phyloP scores from a whole-genome alignment of 768 basidiomycete species.

The Termitomyces eurrhizus region DNA sequence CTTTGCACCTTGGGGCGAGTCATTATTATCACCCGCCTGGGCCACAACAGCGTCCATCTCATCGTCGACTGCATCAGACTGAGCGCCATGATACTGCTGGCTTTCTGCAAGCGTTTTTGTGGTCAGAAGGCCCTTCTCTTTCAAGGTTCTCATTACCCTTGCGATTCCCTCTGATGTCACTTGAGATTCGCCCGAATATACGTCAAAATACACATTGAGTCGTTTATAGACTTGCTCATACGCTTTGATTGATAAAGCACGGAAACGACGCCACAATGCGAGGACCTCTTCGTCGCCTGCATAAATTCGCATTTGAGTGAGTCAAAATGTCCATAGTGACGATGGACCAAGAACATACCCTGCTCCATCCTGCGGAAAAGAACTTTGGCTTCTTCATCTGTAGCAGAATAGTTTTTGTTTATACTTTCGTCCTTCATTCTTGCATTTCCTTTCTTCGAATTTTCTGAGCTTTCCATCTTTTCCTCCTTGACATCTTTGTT shows the following conservation, averaged over 20 bases:
- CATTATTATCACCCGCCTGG: no score
- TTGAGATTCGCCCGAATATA: slow-evolving; percentile 85
- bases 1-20: not conserved
- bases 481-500: slow-evolving; percentile 57
- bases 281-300: slow-evolving; percentile 75
- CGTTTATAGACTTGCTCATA: slow-evolving; percentile 84
- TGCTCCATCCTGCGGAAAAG: slow-evolving; percentile 10
- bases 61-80: not conserved
- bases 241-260: slow-evolving; percentile 82
- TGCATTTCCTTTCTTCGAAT: slow-evolving; percentile 49
- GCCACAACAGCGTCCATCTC: not conserved
- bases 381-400: slow-evolving; percentile 69
- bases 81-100: not conserved
- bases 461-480: slow-evolving; percentile 19
- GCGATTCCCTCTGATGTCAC: slow-evolving; percentile 69
- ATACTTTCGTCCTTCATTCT: slow-evolving; percentile 14
- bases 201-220: slow-evolving; percentile 86
- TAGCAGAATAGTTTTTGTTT: slow-evolving; percentile 62
- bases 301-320: not conserved
- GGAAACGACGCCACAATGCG: slow-evolving; percentile 87
- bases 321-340: no score
- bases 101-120: slow-evolving; percentile 7
- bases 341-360: not conserved
- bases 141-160: slow-evolving; percentile 58
- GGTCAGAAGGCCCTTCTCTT: slow-evolving; percentile 53